Evolutionary conservation across 108 stramenopile species (phyloP).

Genomic region (Fragilariopsis cylindrus): DNA sequence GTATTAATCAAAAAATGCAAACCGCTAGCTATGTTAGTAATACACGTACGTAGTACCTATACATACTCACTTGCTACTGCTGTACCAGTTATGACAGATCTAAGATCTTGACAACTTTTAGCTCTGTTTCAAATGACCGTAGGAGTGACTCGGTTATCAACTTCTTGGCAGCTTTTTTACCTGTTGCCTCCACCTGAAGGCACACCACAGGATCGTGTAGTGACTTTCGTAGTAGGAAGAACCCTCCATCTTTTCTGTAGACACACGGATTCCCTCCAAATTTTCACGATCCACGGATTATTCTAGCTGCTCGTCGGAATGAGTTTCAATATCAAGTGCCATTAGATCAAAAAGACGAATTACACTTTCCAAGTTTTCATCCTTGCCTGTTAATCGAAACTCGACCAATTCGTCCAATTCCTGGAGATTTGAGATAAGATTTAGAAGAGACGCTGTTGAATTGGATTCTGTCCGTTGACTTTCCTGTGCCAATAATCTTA

Average conservation of each 20-base stretch:
- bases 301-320: slow-evolving; percentile 28
- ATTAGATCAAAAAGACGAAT: slow-evolving; percentile 48
- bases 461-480: neutral
- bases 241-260: slow-evolving; percentile 56
- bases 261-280: slow-evolving; percentile 76
- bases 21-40: no score
- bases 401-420: slow-evolving; percentile 70
- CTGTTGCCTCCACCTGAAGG: slow-evolving; percentile 75
- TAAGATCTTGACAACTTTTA: neutral
- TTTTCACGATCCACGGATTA: slow-evolving; percentile 78
- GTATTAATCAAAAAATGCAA: no score
- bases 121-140: slow-evolving; percentile 13
- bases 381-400: slow-evolving; percentile 55
- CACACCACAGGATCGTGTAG: slow-evolving; percentile 84
- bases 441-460: slow-evolving; percentile 41
- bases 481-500: slow-evolving; percentile 41
- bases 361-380: slow-evolving; percentile 66
- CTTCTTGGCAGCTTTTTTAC: slow-evolving; percentile 37
- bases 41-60: no score
- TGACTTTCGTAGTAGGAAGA: slow-evolving; percentile 83
- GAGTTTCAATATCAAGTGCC: slow-evolving; percentile 35
- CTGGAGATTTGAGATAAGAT: slow-evolving; percentile 58
- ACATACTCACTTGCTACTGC: neutral
- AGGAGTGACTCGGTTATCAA: slow-evolving; percentile 54
- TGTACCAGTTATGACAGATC: neutral